Conservation (phyloP, 257 asterid genomes). For the Paraleonurus japonicus region DNA sequence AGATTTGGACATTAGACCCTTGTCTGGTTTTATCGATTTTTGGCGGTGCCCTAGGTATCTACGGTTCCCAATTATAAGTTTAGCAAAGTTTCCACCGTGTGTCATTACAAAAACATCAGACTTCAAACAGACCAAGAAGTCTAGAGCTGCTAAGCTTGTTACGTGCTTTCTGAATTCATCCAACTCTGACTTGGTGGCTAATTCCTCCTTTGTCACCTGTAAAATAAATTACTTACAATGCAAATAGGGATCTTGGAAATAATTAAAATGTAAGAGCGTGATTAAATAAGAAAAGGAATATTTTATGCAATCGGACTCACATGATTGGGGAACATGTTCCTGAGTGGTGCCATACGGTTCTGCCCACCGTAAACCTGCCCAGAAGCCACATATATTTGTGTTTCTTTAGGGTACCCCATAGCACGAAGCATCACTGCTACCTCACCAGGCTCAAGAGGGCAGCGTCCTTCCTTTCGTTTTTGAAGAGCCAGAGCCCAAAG, state of each 20-base stretch:
- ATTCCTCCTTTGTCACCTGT: slow-evolving; percentile 95
- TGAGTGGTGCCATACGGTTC: slow-evolving; percentile 97
- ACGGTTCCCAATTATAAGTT: slow-evolving; percentile 81
- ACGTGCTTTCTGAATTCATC: slow-evolving; percentile 93
- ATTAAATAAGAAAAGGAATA: neutral
- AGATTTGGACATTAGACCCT: slow-evolving; percentile 95
- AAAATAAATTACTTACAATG: slow-evolving; percentile 12
- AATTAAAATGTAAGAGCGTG: neutral
- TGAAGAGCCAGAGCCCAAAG: slow-evolving; percentile 96
- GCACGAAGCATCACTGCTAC: slow-evolving; percentile 99
- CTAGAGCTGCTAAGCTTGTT: slow-evolving; percentile 97
- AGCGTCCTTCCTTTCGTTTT: slow-evolving; percentile 98
- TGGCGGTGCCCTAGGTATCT: slow-evolving; percentile 88
- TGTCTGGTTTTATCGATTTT: slow-evolving; percentile 95
- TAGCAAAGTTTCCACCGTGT: slow-evolving; percentile 97
- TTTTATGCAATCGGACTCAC: slow-evolving; percentile 42
- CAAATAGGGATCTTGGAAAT: neutral
- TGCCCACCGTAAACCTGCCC: slow-evolving; percentile 99
- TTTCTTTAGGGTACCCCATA: slow-evolving; percentile 98
- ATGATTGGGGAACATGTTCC: slow-evolving; percentile 98
- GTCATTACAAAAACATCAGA: slow-evolving; percentile 98
- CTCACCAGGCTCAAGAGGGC: slow-evolving; percentile 99
- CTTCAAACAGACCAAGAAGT: slow-evolving; percentile 93
- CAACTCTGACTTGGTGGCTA: slow-evolving; percentile 73
- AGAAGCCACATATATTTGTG: slow-evolving; percentile 97